Percentiles rank a stretch among this genome's conserved stretches.
phyloP scores from a whole-genome alignment of 305 asterid genomes.

The Withania somnifera region DNA sequence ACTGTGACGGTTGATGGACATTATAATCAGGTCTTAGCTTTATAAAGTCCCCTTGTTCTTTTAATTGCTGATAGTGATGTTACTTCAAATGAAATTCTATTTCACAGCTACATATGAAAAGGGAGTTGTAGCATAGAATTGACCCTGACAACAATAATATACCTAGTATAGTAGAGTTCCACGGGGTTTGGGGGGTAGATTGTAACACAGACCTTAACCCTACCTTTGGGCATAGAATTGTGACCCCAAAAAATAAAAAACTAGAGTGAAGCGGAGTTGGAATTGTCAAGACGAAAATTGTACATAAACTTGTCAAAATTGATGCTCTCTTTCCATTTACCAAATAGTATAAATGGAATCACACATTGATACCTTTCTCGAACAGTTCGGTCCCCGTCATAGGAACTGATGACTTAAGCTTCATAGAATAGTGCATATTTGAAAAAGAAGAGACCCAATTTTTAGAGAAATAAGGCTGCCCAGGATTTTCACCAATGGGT shows the following conservation, averaged over 20 bases:
- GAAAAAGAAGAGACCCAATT: neutral
- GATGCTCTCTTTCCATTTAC: neutral
- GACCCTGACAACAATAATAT: neutral
- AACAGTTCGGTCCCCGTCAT: neutral
- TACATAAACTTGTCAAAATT: neutral
- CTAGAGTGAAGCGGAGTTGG: neutral
- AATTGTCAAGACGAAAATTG: neutral
- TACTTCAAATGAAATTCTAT: neutral
- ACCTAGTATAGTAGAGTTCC: neutral
- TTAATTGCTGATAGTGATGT: neutral
- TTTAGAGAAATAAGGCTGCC: neutral
- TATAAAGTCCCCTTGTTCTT: neutral
- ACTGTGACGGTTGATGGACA: constrained; percentile 52
- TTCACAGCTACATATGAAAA: neutral
- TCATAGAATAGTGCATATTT: neutral
- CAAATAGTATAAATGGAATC: neutral
- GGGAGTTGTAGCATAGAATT: neutral
- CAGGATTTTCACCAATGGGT: neutral
- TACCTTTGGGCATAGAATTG: neutral
- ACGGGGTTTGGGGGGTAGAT: neutral
- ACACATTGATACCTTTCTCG: neutral
- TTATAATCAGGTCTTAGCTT: constrained; percentile 45
- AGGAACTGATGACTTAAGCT: neutral
- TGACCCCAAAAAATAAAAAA: neutral
- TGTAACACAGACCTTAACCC: neutral